Base-by-base conservation (phyloP, 2,329 filamentous ascomycete species). In the Arthrobotrys sphaeroides region DNA sequence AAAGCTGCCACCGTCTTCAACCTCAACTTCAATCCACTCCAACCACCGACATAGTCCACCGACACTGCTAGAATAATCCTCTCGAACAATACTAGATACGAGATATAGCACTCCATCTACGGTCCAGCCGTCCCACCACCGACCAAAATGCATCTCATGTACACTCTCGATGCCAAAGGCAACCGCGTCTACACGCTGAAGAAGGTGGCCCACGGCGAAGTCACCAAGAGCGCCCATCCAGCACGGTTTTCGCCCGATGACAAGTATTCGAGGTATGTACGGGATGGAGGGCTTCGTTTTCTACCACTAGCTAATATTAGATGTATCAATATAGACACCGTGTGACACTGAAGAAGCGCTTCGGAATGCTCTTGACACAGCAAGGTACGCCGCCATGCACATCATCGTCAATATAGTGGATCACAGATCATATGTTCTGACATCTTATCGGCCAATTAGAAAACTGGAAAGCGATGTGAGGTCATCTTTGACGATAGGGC, bases 241-340 rank as follows among this genome's bases (percentile, higher is more conserved):
- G 95, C 95, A 45, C 88, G 95, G 80, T 99, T 98, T 87, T 97
- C 93, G 51, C 95, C 95, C 78, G 95, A 99, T 85, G 95, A 99
- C 87, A 97, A 97, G 87, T 98, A 96, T 88, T 97, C 93, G 81
- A 86, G 88, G 87, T 89, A 82, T 60, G 36, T 1, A 24, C 5
- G n/a, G 16, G 16, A n/a, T 26, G 22, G n/a, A 18, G 13, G 6
- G 2, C 9, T 13, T 12, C n/a, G n/a, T 43, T 28, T 26, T 40
- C 10, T 2, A 31, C 6, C 22, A 13, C 10, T 24, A 22, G 28
- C 33, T 18, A 4, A 45, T 28, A 18, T 22, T n/a, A 31, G 40
- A 5, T n/a, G n/a, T n/a, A 5, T 10, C 10, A n/a, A 31, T 60
- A 5, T 68, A 91, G 93, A 82, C 94, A 98, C 85, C 90, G 95